These are phyloP conservation scores for Thamnidium elegans DNA, from an alignment of 192 early-diverging fungal genomes.

Conservation along the genomic window DNA sequence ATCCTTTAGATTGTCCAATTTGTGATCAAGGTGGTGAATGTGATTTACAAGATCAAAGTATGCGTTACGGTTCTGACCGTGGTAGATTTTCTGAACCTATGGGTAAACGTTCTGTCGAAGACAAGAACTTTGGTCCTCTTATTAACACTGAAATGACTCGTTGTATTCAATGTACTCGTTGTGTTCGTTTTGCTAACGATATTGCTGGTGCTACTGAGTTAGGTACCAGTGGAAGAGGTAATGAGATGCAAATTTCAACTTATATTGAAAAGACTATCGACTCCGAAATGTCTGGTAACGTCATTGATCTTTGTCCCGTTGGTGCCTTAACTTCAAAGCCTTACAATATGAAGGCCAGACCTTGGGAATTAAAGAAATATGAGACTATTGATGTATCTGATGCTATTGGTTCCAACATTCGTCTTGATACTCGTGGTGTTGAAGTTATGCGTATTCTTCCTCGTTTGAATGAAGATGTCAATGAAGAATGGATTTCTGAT, in stretches of 20 bases:
- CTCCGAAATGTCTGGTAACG: slow-evolving; percentile 96
- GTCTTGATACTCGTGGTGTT: slow-evolving; percentile 91
- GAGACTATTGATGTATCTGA: slow-evolving; percentile 95
- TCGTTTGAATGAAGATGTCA: slow-evolving; percentile 95
- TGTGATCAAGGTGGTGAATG: slow-evolving; percentile 99
- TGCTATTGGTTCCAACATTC: slow-evolving; percentile 93
- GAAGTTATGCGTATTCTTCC: slow-evolving; percentile 97
- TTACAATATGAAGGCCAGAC: slow-evolving; percentile 88
- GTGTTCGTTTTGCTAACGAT: slow-evolving; percentile 97
- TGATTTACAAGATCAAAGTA: slow-evolving; percentile 96
- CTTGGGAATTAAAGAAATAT: slow-evolving; percentile 96
- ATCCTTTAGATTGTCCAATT: slow-evolving; percentile 97
- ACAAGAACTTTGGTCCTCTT: slow-evolving; percentile 96
- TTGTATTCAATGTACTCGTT: slow-evolving; percentile 99
- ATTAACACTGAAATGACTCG: slow-evolving; percentile 96
- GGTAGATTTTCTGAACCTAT: slow-evolving; percentile 79
- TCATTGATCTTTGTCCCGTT: slow-evolving; percentile 98
- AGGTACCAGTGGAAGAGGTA: slow-evolving; percentile 93
- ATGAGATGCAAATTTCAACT: slow-evolving; percentile 98
- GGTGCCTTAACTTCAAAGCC: slow-evolving; percentile 97
- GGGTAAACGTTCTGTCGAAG: slow-evolving; percentile 94
- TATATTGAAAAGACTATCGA: slow-evolving; percentile 86
- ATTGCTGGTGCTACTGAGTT: slow-evolving; percentile 94
- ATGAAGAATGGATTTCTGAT: slow-evolving; percentile 99
- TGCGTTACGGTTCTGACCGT: slow-evolving; percentile 94